These are phyloP conservation scores for Phytophthora cajani DNA, from an alignment of 352 stramenopile species.

Conservation along the genomic window DNA sequence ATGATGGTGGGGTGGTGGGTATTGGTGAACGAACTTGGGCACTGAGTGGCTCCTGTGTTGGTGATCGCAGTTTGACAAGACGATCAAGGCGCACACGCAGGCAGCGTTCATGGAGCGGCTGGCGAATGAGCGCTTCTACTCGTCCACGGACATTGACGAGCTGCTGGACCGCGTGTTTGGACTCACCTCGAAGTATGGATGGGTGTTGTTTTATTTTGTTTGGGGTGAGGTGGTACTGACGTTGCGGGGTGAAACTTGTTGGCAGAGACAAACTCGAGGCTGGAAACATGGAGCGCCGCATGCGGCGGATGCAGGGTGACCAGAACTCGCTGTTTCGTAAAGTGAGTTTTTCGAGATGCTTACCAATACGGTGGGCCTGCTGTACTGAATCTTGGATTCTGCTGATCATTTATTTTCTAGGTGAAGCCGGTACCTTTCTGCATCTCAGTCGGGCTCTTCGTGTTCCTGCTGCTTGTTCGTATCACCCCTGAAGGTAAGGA, in stretches of 20 bases:
- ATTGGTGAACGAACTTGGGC: not conserved
- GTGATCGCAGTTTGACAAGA: constrained; percentile 89
- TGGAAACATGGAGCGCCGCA: constrained; percentile 87
- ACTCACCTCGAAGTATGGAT: constrained; percentile 77
- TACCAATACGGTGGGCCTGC: not conserved
- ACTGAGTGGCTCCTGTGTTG: not conserved
- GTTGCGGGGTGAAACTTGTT: constrained; percentile 1
- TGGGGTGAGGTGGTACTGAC: constrained; percentile 9
- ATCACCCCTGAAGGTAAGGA: constrained; percentile 76
- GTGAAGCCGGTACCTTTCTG: constrained; percentile 82
- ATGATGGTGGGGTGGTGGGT: not conserved
- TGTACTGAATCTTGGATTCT: constrained; percentile 19
- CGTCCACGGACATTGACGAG: constrained; percentile 76
- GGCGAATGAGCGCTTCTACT: constrained; percentile 80
- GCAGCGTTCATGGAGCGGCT: constrained; percentile 85
- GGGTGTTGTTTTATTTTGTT: constrained; percentile 2
- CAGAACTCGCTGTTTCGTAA: constrained; percentile 87
- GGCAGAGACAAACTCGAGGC: constrained; percentile 84
- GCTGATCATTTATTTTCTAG: constrained; percentile 25
- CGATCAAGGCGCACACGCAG: constrained; percentile 70
- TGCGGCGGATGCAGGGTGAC: constrained; percentile 84
- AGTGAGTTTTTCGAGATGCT: constrained; percentile 37
- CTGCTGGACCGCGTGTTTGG: constrained; percentile 82
- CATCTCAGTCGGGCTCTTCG: constrained; percentile 77
- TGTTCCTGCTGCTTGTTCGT: constrained; percentile 75